phyloP scores from a whole-genome alignment of 768 basidiomycete species.

The Coprinellus micaceus region DNA sequence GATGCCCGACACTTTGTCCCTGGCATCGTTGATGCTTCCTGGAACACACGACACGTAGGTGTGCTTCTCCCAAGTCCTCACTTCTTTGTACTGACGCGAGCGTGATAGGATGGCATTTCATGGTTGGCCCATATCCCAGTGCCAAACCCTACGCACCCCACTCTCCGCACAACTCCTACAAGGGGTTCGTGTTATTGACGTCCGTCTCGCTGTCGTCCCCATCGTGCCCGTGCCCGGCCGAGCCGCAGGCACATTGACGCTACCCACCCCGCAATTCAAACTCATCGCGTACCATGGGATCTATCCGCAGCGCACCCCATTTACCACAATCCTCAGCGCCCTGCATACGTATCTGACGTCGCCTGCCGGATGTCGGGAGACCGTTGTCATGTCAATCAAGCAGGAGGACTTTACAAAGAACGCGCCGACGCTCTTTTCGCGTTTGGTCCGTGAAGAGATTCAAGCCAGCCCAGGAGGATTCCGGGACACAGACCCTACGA shows the following conservation, averaged over 20 bases:
- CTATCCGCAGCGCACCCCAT: slow-evolving; percentile 66
- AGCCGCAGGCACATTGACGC: too few species aligned
- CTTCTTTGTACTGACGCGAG: neutral
- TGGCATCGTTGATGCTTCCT: slow-evolving; percentile 77
- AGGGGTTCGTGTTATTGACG: slow-evolving; percentile 80
- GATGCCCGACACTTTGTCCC: slow-evolving; percentile 61
- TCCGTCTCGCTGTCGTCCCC: slow-evolving; percentile 67
- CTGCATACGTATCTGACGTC: slow-evolving; percentile 64
- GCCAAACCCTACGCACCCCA: slow-evolving; percentile 63
- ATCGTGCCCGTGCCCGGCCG: slow-evolving; percentile 11
- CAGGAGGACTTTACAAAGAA: slow-evolving; percentile 68
- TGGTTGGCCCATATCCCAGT: slow-evolving; percentile 85
- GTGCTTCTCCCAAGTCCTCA: neutral
- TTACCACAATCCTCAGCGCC: slow-evolving; percentile 58
- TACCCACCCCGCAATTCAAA: slow-evolving; percentile 17
- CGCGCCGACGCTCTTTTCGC: slow-evolving; percentile 52
- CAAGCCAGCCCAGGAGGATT: slow-evolving; percentile 47
- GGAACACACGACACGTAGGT: slow-evolving; percentile 74
- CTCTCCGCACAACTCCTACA: slow-evolving; percentile 66
- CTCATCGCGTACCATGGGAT: slow-evolving; percentile 80
- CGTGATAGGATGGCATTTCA: slow-evolving; percentile 70
- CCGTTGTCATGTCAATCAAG: slow-evolving; percentile 84
- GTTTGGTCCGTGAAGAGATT: slow-evolving; percentile 64
- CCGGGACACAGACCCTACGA: slow-evolving; percentile 12
- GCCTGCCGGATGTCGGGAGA: slow-evolving; percentile 57